These are phyloP conservation scores for Elasticomyces elasticus DNA, from an alignment of 495 filamentous ascomycete genomes.

Conservation along the genomic window DNA sequence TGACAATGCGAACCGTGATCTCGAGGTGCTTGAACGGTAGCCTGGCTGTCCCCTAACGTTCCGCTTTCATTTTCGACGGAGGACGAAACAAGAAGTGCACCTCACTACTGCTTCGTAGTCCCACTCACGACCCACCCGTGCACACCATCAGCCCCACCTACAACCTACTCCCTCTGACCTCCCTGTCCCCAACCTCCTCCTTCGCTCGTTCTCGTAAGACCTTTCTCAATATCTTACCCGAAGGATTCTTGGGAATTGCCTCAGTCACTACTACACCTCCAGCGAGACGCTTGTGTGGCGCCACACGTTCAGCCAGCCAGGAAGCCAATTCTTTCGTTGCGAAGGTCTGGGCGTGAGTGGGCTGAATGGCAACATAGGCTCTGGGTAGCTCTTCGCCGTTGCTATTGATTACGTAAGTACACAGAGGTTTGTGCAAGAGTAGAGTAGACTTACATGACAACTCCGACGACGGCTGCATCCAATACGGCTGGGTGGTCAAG, in stretches of 20 bases:
- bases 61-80: too few relatives aligned
- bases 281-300: constrained; percentile 27
- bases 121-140: too few relatives aligned
- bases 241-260: constrained; percentile 34
- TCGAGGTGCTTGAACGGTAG: too few relatives aligned
- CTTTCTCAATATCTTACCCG: constrained; percentile 34
- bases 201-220: constrained; percentile 29
- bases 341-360: constrained; percentile 9
- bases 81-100: too few relatives aligned
- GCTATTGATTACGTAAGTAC: constrained; percentile 9
- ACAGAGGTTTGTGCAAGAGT: neutral
- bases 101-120: too few relatives aligned
- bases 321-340: constrained; percentile 25
- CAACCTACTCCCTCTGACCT: constrained; percentile 14
- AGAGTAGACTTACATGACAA: constrained; percentile 23
- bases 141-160: too few relatives aligned
- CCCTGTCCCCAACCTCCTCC: constrained; percentile 23
- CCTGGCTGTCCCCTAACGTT: too few relatives aligned
- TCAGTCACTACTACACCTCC: constrained; percentile 30
- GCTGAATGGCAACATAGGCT: constrained; percentile 29
- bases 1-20: too few relatives aligned
- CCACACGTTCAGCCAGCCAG: constrained; percentile 26
- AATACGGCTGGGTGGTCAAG: constrained; percentile 30
- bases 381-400: constrained; percentile 31
- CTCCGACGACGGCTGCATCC: constrained; percentile 33